Evolutionary conservation across 768 basidiomycete genomes (phyloP).

Genomic region (Mycena filopes): DNA sequence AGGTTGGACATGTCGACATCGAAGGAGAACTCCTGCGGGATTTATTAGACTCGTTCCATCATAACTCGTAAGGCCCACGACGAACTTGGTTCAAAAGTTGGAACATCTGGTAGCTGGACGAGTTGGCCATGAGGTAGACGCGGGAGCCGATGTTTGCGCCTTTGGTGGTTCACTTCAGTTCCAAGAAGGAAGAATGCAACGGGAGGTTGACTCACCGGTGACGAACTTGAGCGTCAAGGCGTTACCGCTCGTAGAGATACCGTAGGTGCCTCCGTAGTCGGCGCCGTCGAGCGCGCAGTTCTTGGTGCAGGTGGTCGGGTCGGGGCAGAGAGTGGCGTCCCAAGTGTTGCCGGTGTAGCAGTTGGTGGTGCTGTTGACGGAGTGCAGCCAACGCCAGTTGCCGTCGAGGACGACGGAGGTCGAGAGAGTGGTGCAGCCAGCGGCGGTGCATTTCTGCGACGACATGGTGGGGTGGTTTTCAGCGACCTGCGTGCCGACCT

Average conservation of each 20-base stretch:
- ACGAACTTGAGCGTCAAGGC: slow-evolving; percentile 61
- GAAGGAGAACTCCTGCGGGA: slow-evolving; percentile 73
- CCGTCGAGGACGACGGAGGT: slow-evolving; percentile 59
- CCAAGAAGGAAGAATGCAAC: too few species aligned
- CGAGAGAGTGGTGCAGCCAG: slow-evolving; percentile 52
- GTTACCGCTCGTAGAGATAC: slow-evolving; percentile 59
- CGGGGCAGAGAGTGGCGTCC: slow-evolving; percentile 62
- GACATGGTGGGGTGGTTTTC: slow-evolving; percentile 62
- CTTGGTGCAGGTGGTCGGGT: slow-evolving; percentile 56
- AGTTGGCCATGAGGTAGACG: slow-evolving; percentile 62
- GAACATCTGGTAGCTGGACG: slow-evolving; percentile 56
- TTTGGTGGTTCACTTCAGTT: not conserved
- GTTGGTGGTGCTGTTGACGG: slow-evolving; percentile 48
- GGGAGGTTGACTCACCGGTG: slow-evolving; percentile 39
- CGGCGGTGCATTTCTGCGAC: slow-evolving; percentile 57
- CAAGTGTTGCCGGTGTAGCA: slow-evolving; percentile 69
- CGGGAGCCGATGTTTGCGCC: slow-evolving; percentile 53
- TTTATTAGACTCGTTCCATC: too few species aligned
- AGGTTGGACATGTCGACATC: slow-evolving; percentile 70
- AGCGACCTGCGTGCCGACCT: slow-evolving; percentile 57
- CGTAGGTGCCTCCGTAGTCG: slow-evolving; percentile 62
- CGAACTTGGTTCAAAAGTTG: slow-evolving; percentile 61
- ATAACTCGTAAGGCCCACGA: too few species aligned
- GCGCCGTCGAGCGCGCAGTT: slow-evolving; percentile 59
- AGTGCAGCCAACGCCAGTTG: slow-evolving; percentile 66